Percentiles rank a stretch among this genome's conserved stretches.
These are phyloP conservation scores for Tylopilus plumbeoviolaceoides DNA, from an alignment of 768 basidiomycete genomes.

Conservation along the genomic window DNA sequence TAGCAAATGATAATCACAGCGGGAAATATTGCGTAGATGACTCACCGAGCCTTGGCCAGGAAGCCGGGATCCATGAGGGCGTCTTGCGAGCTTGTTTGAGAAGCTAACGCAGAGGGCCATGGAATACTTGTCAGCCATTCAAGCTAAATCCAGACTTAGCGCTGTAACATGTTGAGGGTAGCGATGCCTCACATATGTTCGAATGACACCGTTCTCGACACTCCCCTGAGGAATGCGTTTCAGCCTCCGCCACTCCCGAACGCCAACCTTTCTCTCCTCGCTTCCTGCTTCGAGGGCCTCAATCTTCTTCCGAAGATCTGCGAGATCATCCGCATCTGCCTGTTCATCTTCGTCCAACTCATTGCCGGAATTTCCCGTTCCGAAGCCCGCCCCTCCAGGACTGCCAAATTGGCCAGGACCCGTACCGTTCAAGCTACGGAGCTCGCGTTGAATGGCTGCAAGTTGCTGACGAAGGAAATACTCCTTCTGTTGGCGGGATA, in stretches of 20 bases:
- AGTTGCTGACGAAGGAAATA: constrained; percentile 83
- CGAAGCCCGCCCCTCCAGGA: constrained; percentile 21
- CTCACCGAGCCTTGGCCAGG: constrained; percentile 59
- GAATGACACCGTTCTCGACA: constrained; percentile 86
- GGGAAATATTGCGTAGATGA: not conserved
- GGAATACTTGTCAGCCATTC: constrained; percentile 88
- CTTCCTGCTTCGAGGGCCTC: constrained; percentile 68
- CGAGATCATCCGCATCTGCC: constrained; percentile 76
- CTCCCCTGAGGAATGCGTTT: constrained; percentile 87
- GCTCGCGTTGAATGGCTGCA: constrained; percentile 73
- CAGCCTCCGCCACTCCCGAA: constrained; percentile 78
- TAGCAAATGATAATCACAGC: not conserved
- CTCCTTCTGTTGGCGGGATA: constrained; percentile 88
- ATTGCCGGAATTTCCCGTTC: constrained; percentile 28
- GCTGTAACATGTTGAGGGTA: not conserved
- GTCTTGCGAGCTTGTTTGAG: constrained; percentile 26
- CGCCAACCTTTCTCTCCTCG: constrained; percentile 79
- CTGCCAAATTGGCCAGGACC: constrained; percentile 19
- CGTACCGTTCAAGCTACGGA: constrained; percentile 49
- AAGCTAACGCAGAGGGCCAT: constrained; percentile 53
- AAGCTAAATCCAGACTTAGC: constrained; percentile 38
- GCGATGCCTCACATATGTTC: constrained; percentile 60
- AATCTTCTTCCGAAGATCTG: constrained; percentile 66
- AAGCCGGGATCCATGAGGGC: constrained; percentile 53
- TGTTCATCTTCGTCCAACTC: constrained; percentile 77